A percentile compares a stretch with the other conserved stretches of the same genome.
These are phyloP conservation scores for Xylaria bambusicola DNA, from an alignment of 495 filamentous ascomycete genomes.

Conservation along the genomic window DNA sequence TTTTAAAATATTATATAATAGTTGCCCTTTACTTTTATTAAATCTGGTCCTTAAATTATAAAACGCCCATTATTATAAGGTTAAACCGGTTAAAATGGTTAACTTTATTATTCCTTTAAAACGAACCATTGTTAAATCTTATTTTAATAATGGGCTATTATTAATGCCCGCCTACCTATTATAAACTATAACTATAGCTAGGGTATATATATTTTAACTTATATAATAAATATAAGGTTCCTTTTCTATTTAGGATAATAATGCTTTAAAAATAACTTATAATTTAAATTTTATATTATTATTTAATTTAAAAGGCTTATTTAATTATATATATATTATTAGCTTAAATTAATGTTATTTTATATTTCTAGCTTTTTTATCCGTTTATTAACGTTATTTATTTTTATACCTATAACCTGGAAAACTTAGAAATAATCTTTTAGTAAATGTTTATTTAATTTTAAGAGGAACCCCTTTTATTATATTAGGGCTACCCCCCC, in stretches of 20 bases:
- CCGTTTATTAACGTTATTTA: neutral
- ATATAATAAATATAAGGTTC: no score
- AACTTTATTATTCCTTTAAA: neutral
- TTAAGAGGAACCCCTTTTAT: no score
- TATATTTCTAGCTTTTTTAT: neutral
- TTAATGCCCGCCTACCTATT: neutral
- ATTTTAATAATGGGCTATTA: neutral
- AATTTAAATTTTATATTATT: neutral
- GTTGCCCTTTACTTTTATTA: neutral
- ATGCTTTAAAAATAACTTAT: neutral
- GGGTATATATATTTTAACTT: neutral
- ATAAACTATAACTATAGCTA: neutral
- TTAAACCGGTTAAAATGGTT: neutral
- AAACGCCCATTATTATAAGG: neutral
- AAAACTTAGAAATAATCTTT: no score
- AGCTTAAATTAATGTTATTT: neutral
- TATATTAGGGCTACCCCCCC: no score
- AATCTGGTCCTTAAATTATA: neutral
- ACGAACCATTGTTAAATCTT: no score
- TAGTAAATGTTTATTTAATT: no score
- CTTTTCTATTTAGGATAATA: neutral
- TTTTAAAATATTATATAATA: neutral
- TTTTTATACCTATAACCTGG: no score
- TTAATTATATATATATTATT: neutral
- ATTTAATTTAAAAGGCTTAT: neutral